Evolutionary conservation across 129 eudicot species (phyloP).

Genomic region (Oenanthe sinensis): DNA sequence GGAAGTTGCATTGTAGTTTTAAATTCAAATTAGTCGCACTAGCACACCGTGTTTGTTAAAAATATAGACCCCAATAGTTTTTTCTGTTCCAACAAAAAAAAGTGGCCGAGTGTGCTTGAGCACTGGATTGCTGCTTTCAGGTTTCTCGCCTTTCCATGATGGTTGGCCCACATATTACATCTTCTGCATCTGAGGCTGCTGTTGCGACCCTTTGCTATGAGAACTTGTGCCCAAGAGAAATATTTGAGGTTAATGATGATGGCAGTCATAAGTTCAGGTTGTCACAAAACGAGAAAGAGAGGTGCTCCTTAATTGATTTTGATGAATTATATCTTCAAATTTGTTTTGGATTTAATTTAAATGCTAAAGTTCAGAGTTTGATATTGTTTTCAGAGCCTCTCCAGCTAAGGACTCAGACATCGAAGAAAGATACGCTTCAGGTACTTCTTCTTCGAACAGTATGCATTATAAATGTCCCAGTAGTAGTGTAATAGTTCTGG

Average conservation of each 20-base stretch:
- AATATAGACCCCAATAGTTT: neutral
- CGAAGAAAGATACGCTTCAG: slow-evolving; percentile 35
- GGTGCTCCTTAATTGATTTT: slow-evolving; percentile 29
- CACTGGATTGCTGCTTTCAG: slow-evolving; percentile 22
- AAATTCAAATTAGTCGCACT: neutral
- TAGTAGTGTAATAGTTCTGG: neutral
- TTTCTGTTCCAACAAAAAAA: neutral
- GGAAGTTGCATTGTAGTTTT: neutral
- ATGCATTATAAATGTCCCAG: slow-evolving; percentile 4
- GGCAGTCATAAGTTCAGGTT: slow-evolving; percentile 20
- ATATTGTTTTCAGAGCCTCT: slow-evolving; percentile 30
- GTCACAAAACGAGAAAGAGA: slow-evolving; percentile 36
- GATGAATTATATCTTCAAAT: neutral
- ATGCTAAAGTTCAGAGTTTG: neutral
- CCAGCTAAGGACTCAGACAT: slow-evolving; percentile 33
- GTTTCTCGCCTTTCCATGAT: slow-evolving; percentile 61
- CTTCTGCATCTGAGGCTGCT: slow-evolving; percentile 86
- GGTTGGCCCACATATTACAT: slow-evolving; percentile 69
- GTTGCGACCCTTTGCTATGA: slow-evolving; percentile 74
- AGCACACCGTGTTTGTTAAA: neutral
- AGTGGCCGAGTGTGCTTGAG: neutral
- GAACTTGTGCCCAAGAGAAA: slow-evolving; percentile 56
- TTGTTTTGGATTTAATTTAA: neutral
- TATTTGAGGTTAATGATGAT: slow-evolving; percentile 52
- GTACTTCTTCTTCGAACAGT: slow-evolving; percentile 22